phyloP scores from a whole-genome alignment of 345 rosid genomes.

The Gossypium turneri region DNA sequence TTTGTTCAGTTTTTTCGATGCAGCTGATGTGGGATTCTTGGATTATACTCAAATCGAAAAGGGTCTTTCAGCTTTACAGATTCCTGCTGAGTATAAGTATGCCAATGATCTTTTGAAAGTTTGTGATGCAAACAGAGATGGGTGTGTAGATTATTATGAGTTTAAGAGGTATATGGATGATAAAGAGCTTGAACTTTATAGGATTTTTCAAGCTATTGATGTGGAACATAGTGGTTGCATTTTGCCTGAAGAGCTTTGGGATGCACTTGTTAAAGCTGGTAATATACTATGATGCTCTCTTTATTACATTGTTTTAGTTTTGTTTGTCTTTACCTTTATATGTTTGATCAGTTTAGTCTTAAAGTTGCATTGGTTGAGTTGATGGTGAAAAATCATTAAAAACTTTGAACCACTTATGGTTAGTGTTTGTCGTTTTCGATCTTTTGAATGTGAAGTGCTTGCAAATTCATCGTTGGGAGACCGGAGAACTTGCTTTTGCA shows the following conservation, averaged over 20 bases:
- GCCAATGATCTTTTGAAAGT: conserved; percentile 75
- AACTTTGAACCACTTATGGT: neutral
- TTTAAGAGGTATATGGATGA: conserved; percentile 87
- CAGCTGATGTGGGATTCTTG: conserved; percentile 55
- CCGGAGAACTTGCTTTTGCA: neutral
- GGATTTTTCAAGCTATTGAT: conserved; percentile 67
- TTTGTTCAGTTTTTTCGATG: conserved; percentile 70
- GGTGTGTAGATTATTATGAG: conserved; percentile 81
- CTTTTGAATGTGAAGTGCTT: conserved; percentile 2
- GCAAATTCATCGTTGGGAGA: neutral
- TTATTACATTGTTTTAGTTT: neutral
- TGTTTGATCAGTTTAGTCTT: conserved; percentile 5
- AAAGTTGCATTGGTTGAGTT: neutral
- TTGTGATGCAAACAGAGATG: conserved; percentile 79
- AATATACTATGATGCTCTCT: conserved; percentile 21
- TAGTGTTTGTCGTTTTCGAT: neutral
- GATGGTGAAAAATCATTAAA: neutral
- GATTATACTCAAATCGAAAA: conserved; percentile 80
- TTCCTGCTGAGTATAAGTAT: conserved; percentile 70
- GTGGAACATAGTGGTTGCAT: conserved; percentile 80
- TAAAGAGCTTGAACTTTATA: conserved; percentile 69
- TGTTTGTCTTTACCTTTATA: neutral
- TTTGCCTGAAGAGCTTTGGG: conserved; percentile 77
- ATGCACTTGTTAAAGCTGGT: conserved; percentile 89
- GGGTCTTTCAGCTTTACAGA: conserved; percentile 68